Percentiles rank a stretch among this genome's conserved stretches.
These are phyloP conservation scores for Triticum timopheevii DNA, from an alignment of 176 grass and related monocot genomes.

Conservation along the genomic window DNA sequence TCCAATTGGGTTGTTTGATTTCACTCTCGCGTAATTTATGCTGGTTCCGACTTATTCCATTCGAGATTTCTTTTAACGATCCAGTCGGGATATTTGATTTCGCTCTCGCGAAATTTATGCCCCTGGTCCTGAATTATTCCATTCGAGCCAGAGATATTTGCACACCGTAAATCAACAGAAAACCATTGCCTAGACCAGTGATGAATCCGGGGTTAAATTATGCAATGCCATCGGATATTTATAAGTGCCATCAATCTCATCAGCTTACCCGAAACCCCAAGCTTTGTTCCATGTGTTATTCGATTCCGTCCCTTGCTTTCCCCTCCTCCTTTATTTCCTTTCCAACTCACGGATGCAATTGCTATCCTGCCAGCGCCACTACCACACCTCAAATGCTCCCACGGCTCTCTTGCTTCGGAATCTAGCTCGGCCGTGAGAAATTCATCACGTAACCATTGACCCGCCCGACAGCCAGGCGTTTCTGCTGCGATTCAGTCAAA, in stretches of 20 bases:
- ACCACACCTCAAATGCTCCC: slow-evolving; percentile 18
- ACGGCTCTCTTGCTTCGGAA: slow-evolving; percentile 17
- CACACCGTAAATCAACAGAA: neutral
- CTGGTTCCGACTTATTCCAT: neutral
- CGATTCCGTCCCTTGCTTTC: slow-evolving; percentile 42
- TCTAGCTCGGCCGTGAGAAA: neutral
- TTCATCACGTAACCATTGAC: neutral
- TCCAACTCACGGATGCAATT: slow-evolving; percentile 57
- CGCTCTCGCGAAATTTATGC: neutral
- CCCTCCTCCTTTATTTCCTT: slow-evolving; percentile 27
- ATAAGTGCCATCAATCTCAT: slow-evolving; percentile 24
- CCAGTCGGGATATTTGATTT: too few relatives aligned
- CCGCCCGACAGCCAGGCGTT: neutral
- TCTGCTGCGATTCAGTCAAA: too few relatives aligned
- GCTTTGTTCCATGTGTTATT: slow-evolving; percentile 27
- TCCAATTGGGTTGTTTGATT: too few relatives aligned
- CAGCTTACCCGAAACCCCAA: slow-evolving; percentile 20
- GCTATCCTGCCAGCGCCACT: slow-evolving; percentile 43
- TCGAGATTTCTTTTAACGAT: neutral
- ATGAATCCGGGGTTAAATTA: slow-evolving; percentile 12
- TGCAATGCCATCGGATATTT: slow-evolving; percentile 26
- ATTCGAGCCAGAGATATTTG: neutral
- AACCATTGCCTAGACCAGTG: neutral
- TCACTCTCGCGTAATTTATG: neutral
- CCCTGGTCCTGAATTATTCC: too few relatives aligned